Base-by-base conservation (phyloP, 2,329 filamentous ascomycete genomes). In the Sclerotinia nivalis region DNA sequence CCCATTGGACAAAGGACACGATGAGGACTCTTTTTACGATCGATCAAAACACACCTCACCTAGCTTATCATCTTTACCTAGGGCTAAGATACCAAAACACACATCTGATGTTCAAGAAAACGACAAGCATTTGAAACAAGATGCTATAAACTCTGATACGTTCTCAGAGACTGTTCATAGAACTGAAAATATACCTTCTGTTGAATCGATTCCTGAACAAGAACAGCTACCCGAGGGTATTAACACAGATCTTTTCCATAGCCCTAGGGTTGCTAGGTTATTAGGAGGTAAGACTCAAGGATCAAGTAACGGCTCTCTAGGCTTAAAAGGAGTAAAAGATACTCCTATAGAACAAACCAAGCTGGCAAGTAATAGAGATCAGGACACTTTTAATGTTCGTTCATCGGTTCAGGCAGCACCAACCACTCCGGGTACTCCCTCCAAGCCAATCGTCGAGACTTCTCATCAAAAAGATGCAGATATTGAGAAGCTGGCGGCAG, bases 211-310 rank as follows among this genome's bases (percentile, higher is more conserved):
- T 6, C 75, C 78, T 47, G 78, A 80, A 65, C 77, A 83, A 69
- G 81, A 84, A 25, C 81, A 85, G n/a, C 71, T 85, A 22, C 83
- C 87, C 5, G 85, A 88, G 67, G 87, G 85, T 60, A 81, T 89
- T 75, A 84, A 90, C 75, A 84, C 84, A 7, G 84, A 88, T 73
- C 78, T 91, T 0, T 91, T 91, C 75, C 85, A 86, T 69, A 90
- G 86, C 68, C 85, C 84, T 4, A 83, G 82, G 68, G 85, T 89
- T 28, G 85, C 87, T 40, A 83, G 80, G 71, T 82, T 87, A 78
- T 79, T 90, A 20, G 83, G 85, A 43, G 82, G 82, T 43, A 82
- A 84, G 72, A 78, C 78, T 68, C 73, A 77, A 65, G 69, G 55
- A 22, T 58, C 47, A 18, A 73, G 28, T 20, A 69, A 59, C 20